phyloP scores from a whole-genome alignment of 768 basidiomycete species.

The Phanerodontia chrysosporium region DNA sequence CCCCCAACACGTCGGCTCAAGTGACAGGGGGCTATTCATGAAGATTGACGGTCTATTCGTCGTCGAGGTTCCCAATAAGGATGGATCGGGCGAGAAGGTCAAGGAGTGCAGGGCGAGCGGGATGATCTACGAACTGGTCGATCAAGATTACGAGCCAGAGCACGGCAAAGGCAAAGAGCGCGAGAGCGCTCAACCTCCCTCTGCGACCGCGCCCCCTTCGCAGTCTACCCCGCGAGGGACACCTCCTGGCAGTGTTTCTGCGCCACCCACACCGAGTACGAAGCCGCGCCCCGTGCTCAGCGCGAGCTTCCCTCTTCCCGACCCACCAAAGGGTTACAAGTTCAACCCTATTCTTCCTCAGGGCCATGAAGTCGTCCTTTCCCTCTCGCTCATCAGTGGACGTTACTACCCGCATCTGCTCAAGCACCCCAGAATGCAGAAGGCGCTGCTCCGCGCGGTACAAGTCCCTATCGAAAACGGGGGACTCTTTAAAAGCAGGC shows the following conservation, averaged over 20 bases:
- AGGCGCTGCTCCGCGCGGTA: slow-evolving; percentile 37
- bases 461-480: slow-evolving; percentile 23
- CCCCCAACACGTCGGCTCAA: slow-evolving; percentile 40
- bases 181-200: too few relatives aligned
- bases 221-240: background rate
- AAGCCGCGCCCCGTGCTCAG: slow-evolving; percentile 34
- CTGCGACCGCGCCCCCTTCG: too few relatives aligned
- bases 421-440: slow-evolving; percentile 54
- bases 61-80: slow-evolving; percentile 44
- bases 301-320: slow-evolving; percentile 45
- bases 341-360: slow-evolving; percentile 65
- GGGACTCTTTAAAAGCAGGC: slow-evolving; percentile 37
- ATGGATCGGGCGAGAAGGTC: slow-evolving; percentile 33
- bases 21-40: slow-evolving; percentile 68
- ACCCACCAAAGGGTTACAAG: slow-evolving; percentile 60
- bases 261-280: slow-evolving; percentile 24
- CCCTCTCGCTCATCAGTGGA: slow-evolving; percentile 67
- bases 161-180: slow-evolving; percentile 31
- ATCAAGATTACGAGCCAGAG: slow-evolving; percentile 58
- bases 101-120: slow-evolving; percentile 68
- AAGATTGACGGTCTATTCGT: slow-evolving; percentile 60
- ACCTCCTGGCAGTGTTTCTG: background rate
- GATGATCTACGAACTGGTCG: slow-evolving; percentile 74
- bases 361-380: slow-evolving; percentile 62
- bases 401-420: slow-evolving; percentile 78